Evolutionary conservation across 306 rosid species (phyloP).

Genomic region (Ormosia semicastrata): DNA sequence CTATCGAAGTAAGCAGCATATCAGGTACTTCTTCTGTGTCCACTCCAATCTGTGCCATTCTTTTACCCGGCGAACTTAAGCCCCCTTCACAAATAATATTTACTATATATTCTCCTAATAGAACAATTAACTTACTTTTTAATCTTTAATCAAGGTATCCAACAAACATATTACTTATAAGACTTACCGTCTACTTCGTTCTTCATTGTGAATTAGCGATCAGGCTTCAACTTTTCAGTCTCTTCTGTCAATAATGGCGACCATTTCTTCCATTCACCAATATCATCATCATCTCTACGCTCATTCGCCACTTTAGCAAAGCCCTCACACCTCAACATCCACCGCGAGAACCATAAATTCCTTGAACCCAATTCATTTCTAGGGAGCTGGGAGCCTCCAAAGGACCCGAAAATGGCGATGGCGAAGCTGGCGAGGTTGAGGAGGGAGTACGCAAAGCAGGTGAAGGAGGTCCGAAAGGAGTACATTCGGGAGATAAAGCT

Average conservation of each 20-base stretch:
- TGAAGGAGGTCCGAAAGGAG: conserved; percentile 68
- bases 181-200: too few species aligned
- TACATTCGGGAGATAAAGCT: conserved; percentile 67
- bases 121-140: too few species aligned
- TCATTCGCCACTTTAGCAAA: conserved; percentile 41
- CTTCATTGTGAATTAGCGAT: too few species aligned
- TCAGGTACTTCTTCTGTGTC: too few species aligned
- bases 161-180: too few species aligned
- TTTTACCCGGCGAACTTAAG: too few species aligned
- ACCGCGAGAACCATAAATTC: conserved; percentile 51
- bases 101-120: too few species aligned
- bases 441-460: conserved; percentile 72
- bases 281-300: conserved; percentile 38
- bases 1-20: too few species aligned
- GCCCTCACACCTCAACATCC: conserved; percentile 54
- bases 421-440: conserved; percentile 62
- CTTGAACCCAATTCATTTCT: conserved; percentile 47
- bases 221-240: not conserved
- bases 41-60: too few species aligned
- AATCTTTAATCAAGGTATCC: too few species aligned
- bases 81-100: too few species aligned
- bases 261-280: not conserved
- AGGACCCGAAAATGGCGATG: conserved; percentile 68
- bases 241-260: conserved; percentile 8
- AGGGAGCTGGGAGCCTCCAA: conserved; percentile 76